Evolutionary conservation across 2,329 filamentous ascomycete species (phyloP).

Genomic region (Colletotrichum sp.): DNA sequence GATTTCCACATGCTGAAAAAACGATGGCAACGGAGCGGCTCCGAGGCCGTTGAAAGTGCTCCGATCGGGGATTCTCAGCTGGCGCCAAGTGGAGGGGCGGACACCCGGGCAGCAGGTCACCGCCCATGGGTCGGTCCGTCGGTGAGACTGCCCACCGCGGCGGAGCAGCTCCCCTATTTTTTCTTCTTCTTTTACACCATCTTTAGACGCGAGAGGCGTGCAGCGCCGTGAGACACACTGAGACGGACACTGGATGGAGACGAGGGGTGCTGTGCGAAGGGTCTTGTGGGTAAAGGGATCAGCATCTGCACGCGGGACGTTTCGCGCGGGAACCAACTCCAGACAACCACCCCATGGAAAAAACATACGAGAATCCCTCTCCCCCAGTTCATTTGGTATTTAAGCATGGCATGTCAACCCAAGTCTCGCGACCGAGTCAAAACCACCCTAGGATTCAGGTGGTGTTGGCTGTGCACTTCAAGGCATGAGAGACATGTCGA

Average conservation of each 20-base stretch:
- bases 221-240: background rate
- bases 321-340: background rate
- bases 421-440: background rate
- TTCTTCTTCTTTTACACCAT: background rate
- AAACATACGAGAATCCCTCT: background rate
- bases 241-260: conserved; percentile 11
- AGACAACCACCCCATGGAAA: background rate
- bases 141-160: conserved; percentile 2
- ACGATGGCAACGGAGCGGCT: background rate
- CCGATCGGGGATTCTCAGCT: background rate
- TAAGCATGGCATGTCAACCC: background rate
- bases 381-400: background rate
- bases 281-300: conserved; percentile 9
- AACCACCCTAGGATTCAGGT: background rate
- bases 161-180: background rate
- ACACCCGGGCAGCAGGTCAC: background rate
- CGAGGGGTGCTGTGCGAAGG: background rate
- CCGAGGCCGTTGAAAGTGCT: background rate
- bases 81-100: background rate
- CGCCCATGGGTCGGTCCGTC: background rate
- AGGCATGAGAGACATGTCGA: background rate
- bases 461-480: background rate
- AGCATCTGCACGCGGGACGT: background rate
- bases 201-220: background rate
- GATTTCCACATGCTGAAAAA: conserved; percentile 2